Evolutionary conservation across 2,329 filamentous ascomycete genomes (phyloP), one percentile per base, ranked within the genome.

Genomic region (Epichloe scottii): DNA sequence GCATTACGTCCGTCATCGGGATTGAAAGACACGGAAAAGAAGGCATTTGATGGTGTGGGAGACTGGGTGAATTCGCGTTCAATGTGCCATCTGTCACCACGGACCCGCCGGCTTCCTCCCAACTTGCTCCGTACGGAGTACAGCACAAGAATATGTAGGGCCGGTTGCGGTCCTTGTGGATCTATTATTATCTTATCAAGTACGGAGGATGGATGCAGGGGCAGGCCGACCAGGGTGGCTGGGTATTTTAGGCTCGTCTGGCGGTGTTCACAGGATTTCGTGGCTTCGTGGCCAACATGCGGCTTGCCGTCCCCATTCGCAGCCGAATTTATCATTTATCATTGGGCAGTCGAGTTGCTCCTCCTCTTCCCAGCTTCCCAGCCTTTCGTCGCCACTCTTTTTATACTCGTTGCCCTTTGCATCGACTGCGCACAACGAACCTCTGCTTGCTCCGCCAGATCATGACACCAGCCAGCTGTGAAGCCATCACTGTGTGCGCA

Each of bases 401-500:
- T 17, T 14, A 7, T 47, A 23, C 47, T 37, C 26, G 21, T 40
- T 39, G 14, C 14, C 38, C 42, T 26, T 35, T 47, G 47, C 47
- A 39, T 52, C 39, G 10, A 46, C 51, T 39, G 37, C 46, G 43
- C 51, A n/a, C 19, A 35, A 30, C 38, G 41, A 12, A 19, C 33
- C 50, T 46, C 39, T 37, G 33, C 41, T 34, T 35, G 8, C 42
- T 45, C 41, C 35, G 42, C 43, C 50, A 52, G 51, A 42, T 54
- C 48, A 51, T 51, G 48, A 40, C 47, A 38, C 48, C 39, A 40
- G n/a, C 48, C 53, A 51, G 43, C 30, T 17, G 37, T 42, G 46
- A 53, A 51, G 51, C 43, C 51, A 54, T 52, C 53, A 55, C 51
- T 41, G 53, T 49, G 50, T 48, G 51, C 52, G 49, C 55, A 54